Evolutionary conservation across 805 yeast species (phyloP).

Genomic region (Yarrowia sp.): DNA sequence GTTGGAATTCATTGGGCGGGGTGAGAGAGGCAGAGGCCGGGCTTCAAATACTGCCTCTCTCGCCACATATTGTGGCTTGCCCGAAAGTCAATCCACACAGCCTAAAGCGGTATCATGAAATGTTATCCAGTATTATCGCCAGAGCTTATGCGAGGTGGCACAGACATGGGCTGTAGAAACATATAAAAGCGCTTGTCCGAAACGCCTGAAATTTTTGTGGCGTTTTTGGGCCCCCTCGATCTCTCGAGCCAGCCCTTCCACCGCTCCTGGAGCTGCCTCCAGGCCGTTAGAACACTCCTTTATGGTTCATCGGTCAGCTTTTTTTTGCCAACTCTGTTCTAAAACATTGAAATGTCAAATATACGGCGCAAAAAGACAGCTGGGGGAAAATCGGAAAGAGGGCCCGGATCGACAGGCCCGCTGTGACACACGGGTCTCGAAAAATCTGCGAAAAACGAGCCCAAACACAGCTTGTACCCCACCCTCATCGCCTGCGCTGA

Average conservation of each 20-base stretch:
- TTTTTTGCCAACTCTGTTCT: background rate
- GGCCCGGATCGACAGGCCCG: background rate
- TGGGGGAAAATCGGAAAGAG: background rate
- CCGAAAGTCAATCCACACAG: background rate
- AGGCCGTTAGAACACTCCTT: background rate
- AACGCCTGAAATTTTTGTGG: no score
- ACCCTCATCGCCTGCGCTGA: background rate
- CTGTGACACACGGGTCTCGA: no score
- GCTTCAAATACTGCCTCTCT: background rate
- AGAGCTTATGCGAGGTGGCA: background rate
- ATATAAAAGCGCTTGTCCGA: no score
- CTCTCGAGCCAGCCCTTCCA: no score
- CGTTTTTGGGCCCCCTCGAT: no score
- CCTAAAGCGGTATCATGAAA: conserved; percentile 9
- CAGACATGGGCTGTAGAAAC: no score
- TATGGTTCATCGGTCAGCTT: background rate
- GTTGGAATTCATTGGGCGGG: background rate
- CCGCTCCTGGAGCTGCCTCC: no score
- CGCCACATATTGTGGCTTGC: conserved; percentile 21
- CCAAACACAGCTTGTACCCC: background rate
- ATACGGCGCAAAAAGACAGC: background rate
- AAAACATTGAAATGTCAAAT: background rate
- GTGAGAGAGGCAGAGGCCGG: background rate
- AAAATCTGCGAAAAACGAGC: background rate
- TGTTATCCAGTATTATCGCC: background rate